Percentiles rank a stretch among this genome's conserved stretches.
Conservation (phyloP, 768 basidiomycete species). For the Hygrophorus russula region DNA sequence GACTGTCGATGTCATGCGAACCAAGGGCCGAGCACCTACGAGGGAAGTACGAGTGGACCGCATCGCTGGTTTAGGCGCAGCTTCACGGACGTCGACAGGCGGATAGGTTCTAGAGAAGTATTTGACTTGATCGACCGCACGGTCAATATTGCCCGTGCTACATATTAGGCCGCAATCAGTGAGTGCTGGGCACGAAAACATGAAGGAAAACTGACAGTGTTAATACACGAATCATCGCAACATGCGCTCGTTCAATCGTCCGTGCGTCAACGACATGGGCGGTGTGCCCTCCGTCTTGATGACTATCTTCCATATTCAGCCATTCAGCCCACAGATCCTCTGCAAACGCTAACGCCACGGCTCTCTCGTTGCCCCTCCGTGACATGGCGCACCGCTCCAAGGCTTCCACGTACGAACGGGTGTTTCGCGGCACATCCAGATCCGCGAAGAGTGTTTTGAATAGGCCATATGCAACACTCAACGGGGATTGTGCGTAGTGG, state of each 20-base stretch:
- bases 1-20: slow-evolving; percentile 50
- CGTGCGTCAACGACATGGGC: slow-evolving; percentile 27
- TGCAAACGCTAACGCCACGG: slow-evolving; percentile 38
- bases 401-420: slow-evolving; percentile 49
- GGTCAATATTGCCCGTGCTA: slow-evolving; percentile 39
- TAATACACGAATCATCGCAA: slow-evolving; percentile 54
- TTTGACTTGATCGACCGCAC: slow-evolving; percentile 46
- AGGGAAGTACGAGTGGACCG: slow-evolving; percentile 53
- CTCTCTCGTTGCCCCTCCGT: slow-evolving; percentile 33
- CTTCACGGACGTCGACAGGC: slow-evolving; percentile 34
- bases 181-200: neutral
- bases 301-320: slow-evolving; percentile 32
- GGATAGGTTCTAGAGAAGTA: slow-evolving; percentile 58
- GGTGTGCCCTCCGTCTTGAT: slow-evolving; percentile 11
- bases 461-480: slow-evolving; percentile 35
- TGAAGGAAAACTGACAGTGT: slow-evolving; percentile 37
- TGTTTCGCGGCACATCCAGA: slow-evolving; percentile 31
- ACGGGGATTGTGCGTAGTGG: slow-evolving; percentile 41
- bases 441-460: slow-evolving; percentile 43
- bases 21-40: slow-evolving; percentile 46
- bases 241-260: slow-evolving; percentile 57
- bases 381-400: slow-evolving; percentile 51
- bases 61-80: slow-evolving; percentile 31
- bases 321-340: slow-evolving; percentile 61
- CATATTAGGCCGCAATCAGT: slow-evolving; percentile 4